phyloP scores from a whole-genome alignment of 179 eudicot species.

The Silene vulgaris region DNA sequence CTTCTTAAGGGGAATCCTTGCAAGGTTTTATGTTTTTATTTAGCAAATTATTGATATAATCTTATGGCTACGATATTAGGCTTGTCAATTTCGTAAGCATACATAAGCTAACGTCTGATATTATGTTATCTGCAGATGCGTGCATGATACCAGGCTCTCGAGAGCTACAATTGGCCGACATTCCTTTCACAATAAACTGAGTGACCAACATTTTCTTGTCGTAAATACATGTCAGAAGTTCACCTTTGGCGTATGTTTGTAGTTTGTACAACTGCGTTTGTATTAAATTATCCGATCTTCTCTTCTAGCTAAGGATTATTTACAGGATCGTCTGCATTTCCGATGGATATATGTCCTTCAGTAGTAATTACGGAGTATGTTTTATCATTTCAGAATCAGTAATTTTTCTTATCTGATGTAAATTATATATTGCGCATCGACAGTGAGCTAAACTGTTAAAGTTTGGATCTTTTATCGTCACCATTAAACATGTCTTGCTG shows the following conservation, averaged over 20 bases:
- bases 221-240: conserved; percentile 25
- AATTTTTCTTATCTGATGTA: no score
- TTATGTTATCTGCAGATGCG: conserved; percentile 39
- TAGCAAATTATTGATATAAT: no score
- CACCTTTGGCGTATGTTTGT: conserved; percentile 20
- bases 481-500: no score
- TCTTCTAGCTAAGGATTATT: not conserved
- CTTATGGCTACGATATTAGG: not conserved
- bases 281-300: not conserved
- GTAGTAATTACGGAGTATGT: conserved; percentile 12
- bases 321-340: conserved; percentile 2
- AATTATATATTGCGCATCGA: no score
- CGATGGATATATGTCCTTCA: not conserved
- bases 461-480: no score
- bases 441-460: no score
- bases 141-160: conserved; percentile 32
- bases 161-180: conserved; percentile 13
- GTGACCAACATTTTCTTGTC: conserved; percentile 6
- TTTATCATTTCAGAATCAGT: not conserved
- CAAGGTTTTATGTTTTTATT: no score
- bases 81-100: not conserved
- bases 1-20: no score
- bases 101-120: not conserved
- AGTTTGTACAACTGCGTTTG: conserved; percentile 20
- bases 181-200: conserved; percentile 4